Conservation (phyloP, 2,329 filamentous ascomycete species). For the Macrophomina tecta region DNA sequence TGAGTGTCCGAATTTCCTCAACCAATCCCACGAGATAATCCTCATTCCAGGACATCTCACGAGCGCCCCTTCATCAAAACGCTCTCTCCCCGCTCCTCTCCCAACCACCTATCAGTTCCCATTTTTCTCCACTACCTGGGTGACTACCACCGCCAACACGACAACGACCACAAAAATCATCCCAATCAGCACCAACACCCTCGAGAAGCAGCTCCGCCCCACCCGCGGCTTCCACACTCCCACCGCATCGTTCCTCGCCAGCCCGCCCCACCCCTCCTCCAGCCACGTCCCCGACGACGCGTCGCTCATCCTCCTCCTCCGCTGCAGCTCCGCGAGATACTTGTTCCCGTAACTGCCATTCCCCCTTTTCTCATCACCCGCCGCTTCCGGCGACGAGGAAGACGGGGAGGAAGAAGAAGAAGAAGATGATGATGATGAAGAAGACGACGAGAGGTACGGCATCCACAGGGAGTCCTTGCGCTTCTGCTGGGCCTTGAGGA, state of each 20-base stretch:
- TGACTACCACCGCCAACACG: neutral
- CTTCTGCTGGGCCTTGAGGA: neutral
- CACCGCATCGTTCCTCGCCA: neutral
- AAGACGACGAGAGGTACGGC: too few species aligned
- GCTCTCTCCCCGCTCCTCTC: neutral
- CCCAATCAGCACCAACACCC: neutral
- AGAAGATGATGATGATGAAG: too few species aligned
- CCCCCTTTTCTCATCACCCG: too few species aligned
- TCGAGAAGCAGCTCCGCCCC: neutral
- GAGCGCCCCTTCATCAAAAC: too few species aligned
- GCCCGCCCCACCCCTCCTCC: neutral
- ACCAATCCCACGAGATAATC: too few species aligned
- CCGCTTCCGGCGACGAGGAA: too few species aligned
- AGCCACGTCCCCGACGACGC: neutral
- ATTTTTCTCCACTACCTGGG: neutral
- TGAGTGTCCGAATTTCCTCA: too few species aligned
- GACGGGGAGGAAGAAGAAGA: too few species aligned
- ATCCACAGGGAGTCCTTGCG: neutral
- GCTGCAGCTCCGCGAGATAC: neutral
- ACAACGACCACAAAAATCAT: neutral
- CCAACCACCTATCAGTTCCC: neutral
- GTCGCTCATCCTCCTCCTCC: neutral
- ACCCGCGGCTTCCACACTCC: neutral
- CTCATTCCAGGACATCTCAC: too few species aligned
- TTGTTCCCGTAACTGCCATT: neutral